Evolutionary conservation across 2,329 filamentous ascomycete species (phyloP), one percentile per base, ranked within the genome.

Genomic region (Stagonosporopsis vannaccii): DNA sequence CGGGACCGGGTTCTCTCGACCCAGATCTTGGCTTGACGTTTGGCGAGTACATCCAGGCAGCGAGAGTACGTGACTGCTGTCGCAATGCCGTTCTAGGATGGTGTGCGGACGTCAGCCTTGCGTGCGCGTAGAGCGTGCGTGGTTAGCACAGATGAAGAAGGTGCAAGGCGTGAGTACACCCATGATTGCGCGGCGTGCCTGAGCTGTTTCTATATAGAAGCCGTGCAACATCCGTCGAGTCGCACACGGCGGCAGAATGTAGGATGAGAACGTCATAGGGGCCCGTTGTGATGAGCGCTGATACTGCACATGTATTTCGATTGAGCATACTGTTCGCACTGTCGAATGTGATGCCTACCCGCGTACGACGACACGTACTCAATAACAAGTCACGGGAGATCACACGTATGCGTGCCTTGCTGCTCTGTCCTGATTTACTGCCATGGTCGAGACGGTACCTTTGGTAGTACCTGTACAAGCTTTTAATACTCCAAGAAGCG

Each of bases 201-300:
- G 36, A 51, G 35, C 42, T 46, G 47, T 47, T 51, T 35, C 46
- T 42, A 39, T 15, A 51, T 26, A 32, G 36, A 35, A 35, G 47
- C 43, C 20, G 53, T 56, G 53, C 41, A 42, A 48, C 37, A 43
- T 64, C 79, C 4, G 72, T 79, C 0, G 66, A 75, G 4, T 80
- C 81, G 19, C 78, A 88, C 15, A 78, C 71, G 0, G 57, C 74
- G 2, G 82, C 81, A 5, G 78, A 63, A 77, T 56, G 1, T 75
- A 87, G 78, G 62, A 77, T 56, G 1, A 75, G 86, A 26, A 70
- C 87, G 35, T 75, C 77, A 5, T 74, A 78, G 1, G 70, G 44
- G 78, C 76, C 22, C 17, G 19, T 20, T 26, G 28, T 6, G 12
- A 20, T 26, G 30, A 36, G 5, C 22, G 20, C 9, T 44, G 26